Evolutionary conservation across 1,139 yeast species (phyloP).

Genomic region (Tardiomyces digboiensis): DNA sequence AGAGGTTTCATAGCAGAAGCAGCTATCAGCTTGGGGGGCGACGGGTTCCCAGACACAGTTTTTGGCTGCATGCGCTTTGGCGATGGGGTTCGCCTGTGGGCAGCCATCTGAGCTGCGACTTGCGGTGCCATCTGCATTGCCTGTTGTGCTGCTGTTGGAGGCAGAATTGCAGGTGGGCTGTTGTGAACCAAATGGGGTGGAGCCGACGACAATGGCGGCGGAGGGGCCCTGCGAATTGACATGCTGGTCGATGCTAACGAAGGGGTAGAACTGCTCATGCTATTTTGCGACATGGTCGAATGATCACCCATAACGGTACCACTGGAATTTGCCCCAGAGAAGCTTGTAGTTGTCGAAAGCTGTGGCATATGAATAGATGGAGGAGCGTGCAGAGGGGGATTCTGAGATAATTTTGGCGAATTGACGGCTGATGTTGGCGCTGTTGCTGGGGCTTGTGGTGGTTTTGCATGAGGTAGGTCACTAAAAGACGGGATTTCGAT

Average conservation of each 20-base stretch:
- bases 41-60: background rate
- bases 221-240: background rate
- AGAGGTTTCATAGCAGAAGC: background rate
- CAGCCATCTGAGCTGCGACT: background rate
- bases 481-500: slow-evolving; percentile 47
- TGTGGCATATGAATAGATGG: no score
- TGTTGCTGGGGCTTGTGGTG: slow-evolving; percentile 3
- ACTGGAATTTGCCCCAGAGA: background rate
- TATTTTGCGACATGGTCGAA: no score
- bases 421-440: slow-evolving; percentile 2
- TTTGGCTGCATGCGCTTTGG: slow-evolving; percentile 1
- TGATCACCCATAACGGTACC: no score
- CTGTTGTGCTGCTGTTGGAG: no score
- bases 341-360: no score
- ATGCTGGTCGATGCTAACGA: background rate
- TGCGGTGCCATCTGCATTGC: background rate
- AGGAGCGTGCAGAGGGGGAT: no score
- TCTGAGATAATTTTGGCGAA: background rate
- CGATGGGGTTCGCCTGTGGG: slow-evolving; percentile 4
- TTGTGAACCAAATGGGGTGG: no score
- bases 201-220: background rate
- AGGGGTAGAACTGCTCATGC: background rate
- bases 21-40: slow-evolving; percentile 3
- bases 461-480: slow-evolving; percentile 26
- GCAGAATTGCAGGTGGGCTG: no score